A percentile compares a stretch with the other conserved stretches of the same genome.
Conservation (phyloP, 2,329 filamentous ascomycete species). For the Dothidotthia symphoricarpi region DNA sequence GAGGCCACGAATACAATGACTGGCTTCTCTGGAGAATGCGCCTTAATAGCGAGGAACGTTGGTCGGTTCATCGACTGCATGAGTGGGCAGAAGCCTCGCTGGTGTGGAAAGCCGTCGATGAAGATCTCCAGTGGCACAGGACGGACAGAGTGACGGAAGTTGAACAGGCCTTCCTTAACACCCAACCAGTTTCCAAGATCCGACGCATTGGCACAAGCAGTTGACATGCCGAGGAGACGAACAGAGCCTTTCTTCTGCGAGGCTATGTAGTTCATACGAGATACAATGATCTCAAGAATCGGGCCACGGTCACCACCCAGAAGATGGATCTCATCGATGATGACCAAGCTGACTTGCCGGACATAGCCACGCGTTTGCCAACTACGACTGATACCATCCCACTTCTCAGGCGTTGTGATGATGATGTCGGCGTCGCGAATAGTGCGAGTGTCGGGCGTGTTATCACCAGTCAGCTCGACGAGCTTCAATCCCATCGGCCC, state of each 20-base stretch:
- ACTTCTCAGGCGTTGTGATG: conserved; percentile 98
- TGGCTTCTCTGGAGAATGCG: conserved; percentile 91
- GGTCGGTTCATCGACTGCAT: conserved; percentile 99
- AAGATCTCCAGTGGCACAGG: conserved; percentile 94
- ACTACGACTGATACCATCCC: conserved; percentile 98
- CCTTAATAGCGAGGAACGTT: conserved; percentile 94
- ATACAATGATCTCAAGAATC: conserved; percentile 94
- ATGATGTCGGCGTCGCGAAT: conserved; percentile 97
- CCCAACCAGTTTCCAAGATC: conserved; percentile 96
- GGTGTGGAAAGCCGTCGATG: conserved; percentile 95
- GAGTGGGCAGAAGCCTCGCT: conserved; percentile 89
- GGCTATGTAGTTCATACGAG: conserved; percentile 96
- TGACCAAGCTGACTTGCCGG: conserved; percentile 88
- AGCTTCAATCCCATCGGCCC: conserved; percentile 81
- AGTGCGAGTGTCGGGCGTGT: conserved; percentile 92
- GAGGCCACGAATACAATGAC: conserved; percentile 99
- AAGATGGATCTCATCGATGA: conserved; percentile 97
- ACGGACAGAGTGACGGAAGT: conserved; percentile 94
- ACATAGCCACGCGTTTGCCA: conserved; percentile 99
- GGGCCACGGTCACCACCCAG: conserved; percentile 95
- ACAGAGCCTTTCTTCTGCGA: conserved; percentile 88
- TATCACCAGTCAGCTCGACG: conserved; percentile 95
- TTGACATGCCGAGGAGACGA: conserved; percentile 95
- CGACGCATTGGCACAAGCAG: conserved; percentile 90
- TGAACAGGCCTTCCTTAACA: conserved; percentile 92